A percentile compares a stretch with the other conserved stretches of the same genome.
Evolutionary conservation across 371 early-diverging fungal genomes (phyloP).

Genomic region (Blakeslea trispora): DNA sequence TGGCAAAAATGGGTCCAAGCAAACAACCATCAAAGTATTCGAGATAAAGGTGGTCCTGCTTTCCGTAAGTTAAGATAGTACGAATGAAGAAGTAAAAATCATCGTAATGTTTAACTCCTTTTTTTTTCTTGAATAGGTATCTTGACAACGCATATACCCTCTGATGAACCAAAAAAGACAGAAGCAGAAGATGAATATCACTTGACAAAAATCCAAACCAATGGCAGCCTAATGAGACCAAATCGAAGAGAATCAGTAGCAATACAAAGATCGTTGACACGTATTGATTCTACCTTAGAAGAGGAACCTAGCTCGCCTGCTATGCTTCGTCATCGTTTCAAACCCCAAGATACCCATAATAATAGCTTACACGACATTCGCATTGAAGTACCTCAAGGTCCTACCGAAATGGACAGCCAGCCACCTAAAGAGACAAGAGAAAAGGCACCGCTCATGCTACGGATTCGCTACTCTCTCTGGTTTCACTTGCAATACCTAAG

Average conservation of each 20-base stretch:
- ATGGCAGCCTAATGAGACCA: slow-evolving; percentile 21
- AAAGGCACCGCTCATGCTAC: slow-evolving; percentile 21
- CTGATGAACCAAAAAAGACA: slow-evolving; percentile 22
- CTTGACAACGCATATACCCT: slow-evolving; percentile 28
- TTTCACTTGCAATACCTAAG: slow-evolving; percentile 39
- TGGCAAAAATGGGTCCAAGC: slow-evolving; percentile 59
- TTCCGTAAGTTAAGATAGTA: slow-evolving; percentile 21
- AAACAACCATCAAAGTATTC: slow-evolving; percentile 43
- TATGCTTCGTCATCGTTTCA: slow-evolving; percentile 10
- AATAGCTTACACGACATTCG: slow-evolving; percentile 2
- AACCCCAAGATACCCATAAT: background rate
- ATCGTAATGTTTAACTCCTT: background rate
- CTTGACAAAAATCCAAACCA: slow-evolving; percentile 31
- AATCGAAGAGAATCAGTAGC: slow-evolving; percentile 12
- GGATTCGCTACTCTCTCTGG: slow-evolving; percentile 55
- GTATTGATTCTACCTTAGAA: background rate
- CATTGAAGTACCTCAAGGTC: slow-evolving; percentile 11
- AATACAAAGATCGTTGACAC: background rate
- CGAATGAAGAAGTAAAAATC: background rate
- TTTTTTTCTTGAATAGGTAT: slow-evolving; percentile 16
- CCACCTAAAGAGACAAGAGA: slow-evolving; percentile 2
- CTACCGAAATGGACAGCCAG: slow-evolving; percentile 3
- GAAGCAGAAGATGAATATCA: slow-evolving; percentile 40
- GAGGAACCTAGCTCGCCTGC: slow-evolving; percentile 9
- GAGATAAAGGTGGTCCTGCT: slow-evolving; percentile 46